A percentile compares a stretch with the other conserved stretches of the same genome.
These are phyloP conservation scores for Geotrichum europaeum DNA, from an alignment of 1,139 yeast genomes.

Conservation along the genomic window DNA sequence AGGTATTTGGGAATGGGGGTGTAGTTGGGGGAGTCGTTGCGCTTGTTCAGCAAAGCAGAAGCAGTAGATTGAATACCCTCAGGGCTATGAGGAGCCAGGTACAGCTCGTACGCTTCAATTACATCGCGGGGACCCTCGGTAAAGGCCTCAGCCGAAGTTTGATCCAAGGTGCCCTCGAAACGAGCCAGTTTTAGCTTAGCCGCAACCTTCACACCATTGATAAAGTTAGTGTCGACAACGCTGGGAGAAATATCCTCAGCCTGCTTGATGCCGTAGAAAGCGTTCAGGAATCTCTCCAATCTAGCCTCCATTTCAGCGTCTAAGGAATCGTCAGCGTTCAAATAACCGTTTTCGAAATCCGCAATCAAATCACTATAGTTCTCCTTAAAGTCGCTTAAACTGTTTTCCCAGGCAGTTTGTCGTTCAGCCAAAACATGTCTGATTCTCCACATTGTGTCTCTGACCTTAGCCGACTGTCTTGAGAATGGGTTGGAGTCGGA, in stretches of 20 bases:
- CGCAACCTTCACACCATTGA: conserved; percentile 60
- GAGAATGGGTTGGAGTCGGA: conserved; percentile 40
- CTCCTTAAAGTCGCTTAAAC: conserved; percentile 43
- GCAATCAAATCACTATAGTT: conserved; percentile 46
- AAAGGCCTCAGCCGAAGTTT: conserved; percentile 25
- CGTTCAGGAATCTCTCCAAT: conserved; percentile 70
- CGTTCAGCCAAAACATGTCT: conserved; percentile 86
- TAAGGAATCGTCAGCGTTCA: conserved; percentile 52
- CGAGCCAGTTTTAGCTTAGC: conserved; percentile 60
- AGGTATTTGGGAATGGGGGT: conserved; percentile 4
- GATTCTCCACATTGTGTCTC: conserved; percentile 65
- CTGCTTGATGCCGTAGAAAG: conserved; percentile 69
- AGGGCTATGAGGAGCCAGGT: conserved; percentile 43
- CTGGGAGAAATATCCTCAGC: conserved; percentile 31
- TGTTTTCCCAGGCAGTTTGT: conserved; percentile 63
- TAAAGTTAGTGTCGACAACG: conserved; percentile 56
- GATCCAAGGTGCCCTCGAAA: conserved; percentile 30
- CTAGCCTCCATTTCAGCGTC: conserved; percentile 59
- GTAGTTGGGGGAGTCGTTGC: not conserved
- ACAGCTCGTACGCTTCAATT: conserved; percentile 47
- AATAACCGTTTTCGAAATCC: conserved; percentile 54
- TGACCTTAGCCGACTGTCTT: conserved; percentile 40
- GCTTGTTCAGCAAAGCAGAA: conserved; percentile 7
- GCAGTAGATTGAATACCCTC: conserved; percentile 34
- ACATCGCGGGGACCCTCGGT: conserved; percentile 37